Evolutionary conservation across 2,329 filamentous ascomycete genomes (phyloP), one percentile per base, ranked within the genome.

Genomic region (Colletotrichum spinosum): DNA sequence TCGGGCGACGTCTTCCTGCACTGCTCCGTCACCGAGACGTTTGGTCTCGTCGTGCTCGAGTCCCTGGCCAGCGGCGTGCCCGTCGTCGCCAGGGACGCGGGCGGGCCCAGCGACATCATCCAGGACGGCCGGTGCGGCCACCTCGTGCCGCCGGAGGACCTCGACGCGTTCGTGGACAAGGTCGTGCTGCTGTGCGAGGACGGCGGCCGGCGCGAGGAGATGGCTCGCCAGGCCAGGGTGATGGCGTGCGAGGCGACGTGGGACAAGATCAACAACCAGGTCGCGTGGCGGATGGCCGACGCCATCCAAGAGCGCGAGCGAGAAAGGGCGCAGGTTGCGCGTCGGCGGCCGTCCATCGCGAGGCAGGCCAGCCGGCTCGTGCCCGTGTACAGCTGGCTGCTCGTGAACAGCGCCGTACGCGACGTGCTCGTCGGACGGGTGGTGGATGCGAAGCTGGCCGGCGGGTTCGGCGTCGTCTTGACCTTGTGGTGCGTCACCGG

Each of bases 21-120:
- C 76, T 91, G 88, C 76, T 92, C 88, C 25, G 80, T 92, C 62
- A 92, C 89, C 1, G 90, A 92, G 75, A 92, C 90, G 0, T 92
- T 92, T 74, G 90, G 90, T 0, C 79, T 92, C 9, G 89, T 92
- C 0, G 89, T 92, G 2, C 79, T 92, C 2, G 90, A 92, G 75
- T 86, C 87, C 3, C 91, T 92, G 89, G 89, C 89, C 0, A 90
- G 88, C 68, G 88, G 89, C 3, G 82, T 92, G 2, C 89, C 89
- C 0, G 89, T 92, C 33, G 81, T 92, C 56, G 90, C 90, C 3
- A 83, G 90, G 50, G 88, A 92, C 70, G 87, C 90, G 72, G 90
- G 90, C 9, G 90, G 90, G 0, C 90, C 90, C 1, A 89, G 87
- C 41, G 89, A 92, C 71, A 91, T 89, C 57, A 83, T 92, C 41